Conservation (phyloP, 306 rosid species). For the Prunus davidiana region DNA sequence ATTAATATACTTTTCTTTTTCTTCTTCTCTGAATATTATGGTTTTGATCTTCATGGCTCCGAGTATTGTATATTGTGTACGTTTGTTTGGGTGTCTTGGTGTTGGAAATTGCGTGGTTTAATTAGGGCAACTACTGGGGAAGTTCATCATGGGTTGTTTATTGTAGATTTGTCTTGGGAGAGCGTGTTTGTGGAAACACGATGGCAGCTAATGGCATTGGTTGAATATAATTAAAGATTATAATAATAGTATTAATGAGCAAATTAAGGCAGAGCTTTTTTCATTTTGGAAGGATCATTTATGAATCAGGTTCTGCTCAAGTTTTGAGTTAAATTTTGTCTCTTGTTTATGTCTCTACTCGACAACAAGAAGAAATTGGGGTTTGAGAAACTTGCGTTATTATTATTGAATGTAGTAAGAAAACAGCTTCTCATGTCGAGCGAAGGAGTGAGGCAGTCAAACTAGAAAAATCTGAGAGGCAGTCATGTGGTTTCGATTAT, state of each 20-base stretch:
- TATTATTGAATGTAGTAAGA: background rate
- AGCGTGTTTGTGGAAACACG: conserved; percentile 14
- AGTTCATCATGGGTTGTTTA: conserved; percentile 2
- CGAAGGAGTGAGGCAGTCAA: background rate
- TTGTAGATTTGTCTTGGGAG: conserved; percentile 24
- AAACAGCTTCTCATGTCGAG: background rate
- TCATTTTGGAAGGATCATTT: background rate
- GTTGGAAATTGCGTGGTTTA: background rate
- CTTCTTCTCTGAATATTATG: background rate
- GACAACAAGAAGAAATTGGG: background rate
- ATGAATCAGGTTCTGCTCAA: background rate
- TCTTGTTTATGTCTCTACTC: background rate
- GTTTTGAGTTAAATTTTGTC: conserved; percentile 24
- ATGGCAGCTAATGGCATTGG: background rate
- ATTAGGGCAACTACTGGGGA: background rate
- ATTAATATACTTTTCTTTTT: conserved; percentile 1
- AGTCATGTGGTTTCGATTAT: background rate
- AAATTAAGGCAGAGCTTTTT: conserved; percentile 14
- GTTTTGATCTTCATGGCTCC: background rate
- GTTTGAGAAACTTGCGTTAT: background rate
- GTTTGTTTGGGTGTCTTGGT: background rate
- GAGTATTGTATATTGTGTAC: background rate
- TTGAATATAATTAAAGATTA: background rate
- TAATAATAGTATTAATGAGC: background rate
- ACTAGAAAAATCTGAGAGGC: background rate